phyloP scores from a whole-genome alignment of 371 early-diverging fungal species.

The Smittium culicis region DNA sequence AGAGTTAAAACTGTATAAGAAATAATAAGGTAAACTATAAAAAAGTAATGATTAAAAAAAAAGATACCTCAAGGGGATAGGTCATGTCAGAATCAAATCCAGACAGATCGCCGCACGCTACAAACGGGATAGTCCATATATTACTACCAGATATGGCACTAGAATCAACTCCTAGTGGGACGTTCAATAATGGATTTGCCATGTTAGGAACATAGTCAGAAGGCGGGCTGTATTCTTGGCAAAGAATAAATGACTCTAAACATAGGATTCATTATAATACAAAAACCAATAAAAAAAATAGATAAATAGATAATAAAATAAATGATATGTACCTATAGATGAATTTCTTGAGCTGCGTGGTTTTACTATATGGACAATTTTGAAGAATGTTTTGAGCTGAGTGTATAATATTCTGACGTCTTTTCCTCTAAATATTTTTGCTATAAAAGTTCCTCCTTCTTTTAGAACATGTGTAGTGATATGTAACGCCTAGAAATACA shows the following conservation, averaged over 20 bases:
- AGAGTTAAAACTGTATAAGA: background rate
- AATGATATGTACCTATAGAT: slow-evolving; percentile 39
- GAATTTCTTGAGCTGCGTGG: slow-evolving; percentile 89
- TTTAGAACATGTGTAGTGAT: slow-evolving; percentile 84
- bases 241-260: slow-evolving; percentile 83
- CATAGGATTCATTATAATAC: slow-evolving; percentile 3
- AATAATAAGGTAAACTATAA: too few relatives aligned
- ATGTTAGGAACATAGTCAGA: slow-evolving; percentile 70
- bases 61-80: slow-evolving; percentile 42
- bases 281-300: background rate
- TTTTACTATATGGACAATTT: slow-evolving; percentile 75
- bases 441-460: slow-evolving; percentile 85
- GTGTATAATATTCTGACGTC: slow-evolving; percentile 78
- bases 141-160: slow-evolving; percentile 58
- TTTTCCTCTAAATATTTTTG: slow-evolving; percentile 92
- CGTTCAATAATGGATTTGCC: slow-evolving; percentile 72
- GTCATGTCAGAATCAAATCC: slow-evolving; percentile 75
- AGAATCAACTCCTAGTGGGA: slow-evolving; percentile 38
- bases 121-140: slow-evolving; percentile 71
- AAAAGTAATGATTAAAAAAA: background rate
- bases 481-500: slow-evolving; percentile 45
- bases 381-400: slow-evolving; percentile 86
- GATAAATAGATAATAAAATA: background rate
- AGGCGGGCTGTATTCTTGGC: slow-evolving; percentile 76
- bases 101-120: slow-evolving; percentile 81